Evolutionary conservation across 192 early-diverging fungal genomes (phyloP).

Genomic region (Backusella tuberculispora): DNA sequence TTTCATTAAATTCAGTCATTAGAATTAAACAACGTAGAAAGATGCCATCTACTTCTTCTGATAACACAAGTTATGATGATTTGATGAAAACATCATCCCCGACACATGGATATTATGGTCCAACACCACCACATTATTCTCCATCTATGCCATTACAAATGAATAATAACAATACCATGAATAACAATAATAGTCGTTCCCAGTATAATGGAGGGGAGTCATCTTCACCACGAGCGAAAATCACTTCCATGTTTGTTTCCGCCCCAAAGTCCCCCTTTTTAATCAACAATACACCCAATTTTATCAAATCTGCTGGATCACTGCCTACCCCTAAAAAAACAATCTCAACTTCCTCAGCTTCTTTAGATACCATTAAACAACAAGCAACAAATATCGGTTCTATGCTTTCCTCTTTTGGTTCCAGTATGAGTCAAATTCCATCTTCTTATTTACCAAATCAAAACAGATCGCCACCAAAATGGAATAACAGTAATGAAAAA

Average conservation of each 20-base stretch:
- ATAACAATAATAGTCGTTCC: too few species aligned
- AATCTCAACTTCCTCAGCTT: not conserved
- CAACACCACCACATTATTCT: constrained; percentile 16
- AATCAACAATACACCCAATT: constrained; percentile 11
- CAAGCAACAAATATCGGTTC: constrained; percentile 36
- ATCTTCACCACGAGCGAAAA: constrained; percentile 21
- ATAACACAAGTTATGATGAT: not conserved
- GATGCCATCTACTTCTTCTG: constrained; percentile 40
- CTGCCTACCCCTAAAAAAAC: not conserved
- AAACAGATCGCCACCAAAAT: constrained; percentile 10
- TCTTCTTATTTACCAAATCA: not conserved
- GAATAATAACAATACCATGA: too few species aligned
- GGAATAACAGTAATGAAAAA: constrained; percentile 32
- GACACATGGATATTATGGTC: constrained; percentile 5
- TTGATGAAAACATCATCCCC: not conserved
- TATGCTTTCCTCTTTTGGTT: constrained; percentile 31
- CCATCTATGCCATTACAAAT: not conserved
- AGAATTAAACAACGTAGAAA: constrained; percentile 48
- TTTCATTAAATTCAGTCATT: constrained; percentile 30
- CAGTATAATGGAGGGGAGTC: not conserved
- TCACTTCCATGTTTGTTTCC: constrained; percentile 38
- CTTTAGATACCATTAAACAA: constrained; percentile 22
- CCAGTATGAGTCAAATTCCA: constrained; percentile 26
- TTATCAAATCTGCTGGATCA: constrained; percentile 1
- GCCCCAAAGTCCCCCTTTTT: constrained; percentile 23